Evolutionary conservation across 768 basidiomycete species (phyloP).

Genomic region (Kondoa malvinella): DNA sequence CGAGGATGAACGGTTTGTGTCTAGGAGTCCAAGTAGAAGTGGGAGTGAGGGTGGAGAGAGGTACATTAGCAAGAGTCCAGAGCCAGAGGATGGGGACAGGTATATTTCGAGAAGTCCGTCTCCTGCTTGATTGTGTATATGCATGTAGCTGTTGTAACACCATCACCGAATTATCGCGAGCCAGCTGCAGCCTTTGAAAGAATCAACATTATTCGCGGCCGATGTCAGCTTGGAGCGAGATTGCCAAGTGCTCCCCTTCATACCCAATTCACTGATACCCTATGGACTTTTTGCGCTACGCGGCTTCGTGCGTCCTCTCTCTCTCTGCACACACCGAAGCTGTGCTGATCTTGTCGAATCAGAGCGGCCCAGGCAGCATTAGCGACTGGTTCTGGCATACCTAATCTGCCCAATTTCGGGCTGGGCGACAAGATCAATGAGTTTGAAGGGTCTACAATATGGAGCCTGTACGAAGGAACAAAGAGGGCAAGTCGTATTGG

Average conservation of each 20-base stretch:
- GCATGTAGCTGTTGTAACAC: no score
- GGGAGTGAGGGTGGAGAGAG: background rate
- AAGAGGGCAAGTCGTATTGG: constrained; percentile 40
- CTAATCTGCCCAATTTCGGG: constrained; percentile 21
- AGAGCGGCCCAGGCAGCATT: constrained; percentile 13
- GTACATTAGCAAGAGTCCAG: background rate
- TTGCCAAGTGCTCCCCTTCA: no score
- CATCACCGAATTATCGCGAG: no score
- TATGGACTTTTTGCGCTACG: background rate
- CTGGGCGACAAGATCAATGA: constrained; percentile 18
- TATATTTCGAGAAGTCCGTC: background rate
- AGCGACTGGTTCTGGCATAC: constrained; percentile 18
- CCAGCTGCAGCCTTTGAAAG: no score
- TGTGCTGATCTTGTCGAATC: background rate
- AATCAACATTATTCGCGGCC: no score
- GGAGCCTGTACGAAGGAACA: constrained; percentile 69
- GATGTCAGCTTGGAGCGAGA: no score
- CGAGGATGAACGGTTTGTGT: background rate
- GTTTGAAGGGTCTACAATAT: constrained; percentile 49
- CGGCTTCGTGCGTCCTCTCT: background rate
- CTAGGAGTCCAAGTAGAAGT: background rate
- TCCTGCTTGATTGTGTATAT: background rate
- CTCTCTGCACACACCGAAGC: background rate
- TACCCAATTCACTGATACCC: no score
- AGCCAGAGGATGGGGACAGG: background rate